Base-by-base conservation (phyloP, 1,139 yeast genomes). In the Hansenula lynferdii region DNA sequence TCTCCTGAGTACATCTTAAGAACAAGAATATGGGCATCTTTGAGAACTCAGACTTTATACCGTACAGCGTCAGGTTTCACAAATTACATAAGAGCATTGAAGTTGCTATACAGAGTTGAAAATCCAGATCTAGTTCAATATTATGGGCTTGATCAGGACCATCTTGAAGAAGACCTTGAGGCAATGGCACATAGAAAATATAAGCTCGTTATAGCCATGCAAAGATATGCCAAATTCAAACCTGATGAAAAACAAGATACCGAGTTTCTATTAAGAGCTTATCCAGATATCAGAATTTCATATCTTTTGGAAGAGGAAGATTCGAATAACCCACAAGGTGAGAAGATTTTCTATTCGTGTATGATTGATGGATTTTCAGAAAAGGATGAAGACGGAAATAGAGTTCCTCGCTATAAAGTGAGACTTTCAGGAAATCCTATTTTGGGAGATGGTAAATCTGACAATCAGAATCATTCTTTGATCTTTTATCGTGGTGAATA, bases 381-480 rank as follows among this genome's bases (percentile, higher is more conserved):
- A 26, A 53, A 59, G 19, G 68, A 67, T 35, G 65, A 59, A 10
- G 49, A 53, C 46, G 77, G 79, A 1, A 52, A 65, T 12, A 62
- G 77, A 22, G 54, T 55, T 20, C 80, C 78, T 6, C 66, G 67
- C 34, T 82, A 70, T 50, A 67, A 75, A 42, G 70, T 87, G 9
- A 69, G 67, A 38, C 63, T 87, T 11, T 81, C 95, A 0, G 96
- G 96, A 1, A 79, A 87, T 54, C 96, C 96, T 3, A 84, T 86
- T 28, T 63, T 87, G 21, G 96, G 96, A 1, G 96, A 86, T 60
- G 96, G 96, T 4, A 86, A 86, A 56, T 80, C 95, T 3, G 96
- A 86, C 54, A 86, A 86, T 52, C 96, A 86, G 56, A 86, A 86
- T 51, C 79, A 77, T 54, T 73, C 94, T 0, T 52, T 86, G 12